Evolutionary conservation across 352 stramenopile genomes (phyloP).

Genomic region (Globisporangium mamillatum): DNA sequence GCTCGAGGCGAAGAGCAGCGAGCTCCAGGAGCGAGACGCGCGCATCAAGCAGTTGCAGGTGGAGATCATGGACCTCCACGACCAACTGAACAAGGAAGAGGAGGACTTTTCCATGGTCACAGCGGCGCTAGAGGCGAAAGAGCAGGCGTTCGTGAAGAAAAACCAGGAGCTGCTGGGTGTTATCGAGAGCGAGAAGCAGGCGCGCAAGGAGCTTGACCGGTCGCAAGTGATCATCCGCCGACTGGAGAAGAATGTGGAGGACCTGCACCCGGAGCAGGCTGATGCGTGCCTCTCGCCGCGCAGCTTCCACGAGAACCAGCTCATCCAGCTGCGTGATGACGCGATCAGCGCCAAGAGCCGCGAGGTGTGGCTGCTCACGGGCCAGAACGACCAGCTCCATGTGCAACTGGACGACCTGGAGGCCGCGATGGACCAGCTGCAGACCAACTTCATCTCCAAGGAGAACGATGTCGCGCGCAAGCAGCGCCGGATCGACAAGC

Average conservation of each 20-base stretch:
- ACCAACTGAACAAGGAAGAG: conserved; percentile 61
- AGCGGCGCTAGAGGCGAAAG: conserved; percentile 48
- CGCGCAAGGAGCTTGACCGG: conserved; percentile 44
- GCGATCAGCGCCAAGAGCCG: conserved; percentile 65
- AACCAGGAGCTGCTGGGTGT: conserved; percentile 29
- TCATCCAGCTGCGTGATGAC: conserved; percentile 74
- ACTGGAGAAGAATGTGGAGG: conserved; percentile 47
- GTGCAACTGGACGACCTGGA: conserved; percentile 69
- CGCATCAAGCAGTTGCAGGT: conserved; percentile 21
- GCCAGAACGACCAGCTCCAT: conserved; percentile 63
- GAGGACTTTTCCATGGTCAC: conserved; percentile 64
- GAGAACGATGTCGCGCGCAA: conserved; percentile 59
- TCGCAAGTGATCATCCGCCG: conserved; percentile 33
- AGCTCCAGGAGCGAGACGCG: conserved; percentile 17
- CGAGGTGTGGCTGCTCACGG: conserved; percentile 67
- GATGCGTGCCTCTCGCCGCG: conserved; percentile 72
- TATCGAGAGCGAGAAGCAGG: conserved; percentile 31
- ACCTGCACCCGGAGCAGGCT: conserved; percentile 33
- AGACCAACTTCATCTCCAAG: conserved; percentile 46
- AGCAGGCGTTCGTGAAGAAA: conserved; percentile 39
- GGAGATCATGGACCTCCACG: conserved; percentile 34
- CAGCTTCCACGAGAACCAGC: conserved; percentile 70
- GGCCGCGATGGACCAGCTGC: conserved; percentile 53
- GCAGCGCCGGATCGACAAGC: conserved; percentile 52
- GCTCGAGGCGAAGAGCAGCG: conserved; percentile 7